phyloP scores from a whole-genome alignment of 2,329 filamentous ascomycete species.

The Aureobasidium melanogenum region DNA sequence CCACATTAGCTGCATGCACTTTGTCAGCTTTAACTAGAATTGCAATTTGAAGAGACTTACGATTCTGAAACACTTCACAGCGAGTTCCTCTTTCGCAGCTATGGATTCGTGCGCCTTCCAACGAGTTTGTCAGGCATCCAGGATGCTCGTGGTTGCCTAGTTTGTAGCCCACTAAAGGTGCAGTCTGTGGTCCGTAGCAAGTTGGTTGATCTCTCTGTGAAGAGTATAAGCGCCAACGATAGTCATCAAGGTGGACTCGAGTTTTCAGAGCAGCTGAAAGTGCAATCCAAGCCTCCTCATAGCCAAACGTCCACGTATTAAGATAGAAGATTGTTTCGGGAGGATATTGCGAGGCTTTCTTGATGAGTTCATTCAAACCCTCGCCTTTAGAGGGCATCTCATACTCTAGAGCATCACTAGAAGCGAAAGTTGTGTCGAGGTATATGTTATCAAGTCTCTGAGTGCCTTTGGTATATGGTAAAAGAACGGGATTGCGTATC shows the following conservation, averaged over 20 bases:
- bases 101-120: conserved; percentile 57
- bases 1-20: conserved; percentile 38
- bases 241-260: conserved; percentile 72
- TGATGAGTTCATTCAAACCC: conserved; percentile 64
- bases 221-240: conserved; percentile 65
- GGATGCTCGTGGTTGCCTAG: conserved; percentile 61
- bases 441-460: conserved; percentile 73
- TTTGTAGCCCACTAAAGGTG: conserved; percentile 62
- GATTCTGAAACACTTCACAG: conserved; percentile 43
- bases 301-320: conserved; percentile 84
- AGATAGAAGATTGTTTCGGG: conserved; percentile 72
- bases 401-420: conserved; percentile 38
- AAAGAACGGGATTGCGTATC: conserved; percentile 58
- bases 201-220: conserved; percentile 42
- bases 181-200: conserved; percentile 48
- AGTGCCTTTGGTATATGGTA: conserved; percentile 62
- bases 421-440: conserved; percentile 75
- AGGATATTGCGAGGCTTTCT: conserved; percentile 60
- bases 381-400: conserved; percentile 59
- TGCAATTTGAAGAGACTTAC: conserved; percentile 11
- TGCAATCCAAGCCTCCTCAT: conserved; percentile 86
- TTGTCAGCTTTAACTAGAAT: background rate
- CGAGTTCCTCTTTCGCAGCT: conserved; percentile 71
- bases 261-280: conserved; percentile 62
- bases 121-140: conserved; percentile 62